Conservation (phyloP, 208 protist genomes). For the Leishmania tropica region DNA sequence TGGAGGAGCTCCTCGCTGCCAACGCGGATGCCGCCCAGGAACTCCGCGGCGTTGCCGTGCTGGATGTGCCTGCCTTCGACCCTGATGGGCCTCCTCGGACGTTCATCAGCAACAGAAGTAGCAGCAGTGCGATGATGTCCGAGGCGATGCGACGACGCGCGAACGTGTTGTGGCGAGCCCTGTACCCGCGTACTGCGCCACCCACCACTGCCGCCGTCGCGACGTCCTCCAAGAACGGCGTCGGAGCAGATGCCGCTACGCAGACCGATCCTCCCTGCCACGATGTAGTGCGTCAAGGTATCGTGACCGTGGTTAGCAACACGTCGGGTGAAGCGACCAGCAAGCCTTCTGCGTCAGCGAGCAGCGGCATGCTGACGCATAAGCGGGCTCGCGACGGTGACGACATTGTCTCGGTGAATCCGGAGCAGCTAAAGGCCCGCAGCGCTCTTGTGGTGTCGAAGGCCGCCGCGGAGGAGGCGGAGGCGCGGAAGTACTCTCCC, state of each 20-base stretch:
- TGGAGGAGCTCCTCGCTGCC: conserved; percentile 32
- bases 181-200: conserved; percentile 44
- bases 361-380: neutral
- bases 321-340: neutral
- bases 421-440: conserved; percentile 53
- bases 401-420: conserved; percentile 56
- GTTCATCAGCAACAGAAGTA: neutral
- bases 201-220: neutral
- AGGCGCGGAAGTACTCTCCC: conserved; percentile 37
- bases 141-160: conserved; percentile 38
- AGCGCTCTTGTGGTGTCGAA: conserved; percentile 46
- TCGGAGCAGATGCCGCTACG: neutral
- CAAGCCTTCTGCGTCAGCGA: neutral
- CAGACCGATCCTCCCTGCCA: neutral
- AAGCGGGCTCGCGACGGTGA: conserved; percentile 46
- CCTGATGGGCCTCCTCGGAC: conserved; percentile 1
- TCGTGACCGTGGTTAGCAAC: conserved; percentile 18
- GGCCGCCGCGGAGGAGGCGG: conserved; percentile 20
- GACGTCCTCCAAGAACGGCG: neutral
- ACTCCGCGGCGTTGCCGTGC: conserved; percentile 42
- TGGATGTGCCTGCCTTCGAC: conserved; percentile 18
- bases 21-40: conserved; percentile 45
- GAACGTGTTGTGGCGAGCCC: conserved; percentile 40
- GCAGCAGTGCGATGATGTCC: neutral
- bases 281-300: conserved; percentile 15